Evolutionary conservation across 148 eudicot genomes (phyloP).

Genomic region (Vaccinium darrowii): DNA sequence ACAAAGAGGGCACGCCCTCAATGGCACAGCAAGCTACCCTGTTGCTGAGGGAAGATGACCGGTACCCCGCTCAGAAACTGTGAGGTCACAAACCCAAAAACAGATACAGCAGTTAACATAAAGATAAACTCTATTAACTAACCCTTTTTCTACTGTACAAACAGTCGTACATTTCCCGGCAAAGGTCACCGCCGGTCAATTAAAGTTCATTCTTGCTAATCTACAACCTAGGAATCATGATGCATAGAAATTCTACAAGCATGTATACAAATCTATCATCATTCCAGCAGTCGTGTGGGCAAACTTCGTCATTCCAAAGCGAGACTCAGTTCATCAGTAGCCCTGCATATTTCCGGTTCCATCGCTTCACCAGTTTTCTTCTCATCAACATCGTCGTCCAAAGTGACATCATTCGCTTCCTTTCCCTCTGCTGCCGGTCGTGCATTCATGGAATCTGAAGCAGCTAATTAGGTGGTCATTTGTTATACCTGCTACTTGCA

Average conservation of each 20-base stretch:
- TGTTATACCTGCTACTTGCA: slow-evolving; percentile 63
- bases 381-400: neutral
- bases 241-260: slow-evolving; percentile 2
- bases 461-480: slow-evolving; percentile 58
- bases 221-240: slow-evolving; percentile 8
- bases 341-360: slow-evolving; percentile 22
- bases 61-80: neutral
- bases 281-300: neutral
- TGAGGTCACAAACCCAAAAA: neutral
- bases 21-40: neutral
- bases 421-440: slow-evolving; percentile 9
- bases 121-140: neutral
- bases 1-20: neutral
- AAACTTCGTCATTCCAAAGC: slow-evolving; percentile 14
- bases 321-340: slow-evolving; percentile 17
- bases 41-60: neutral
- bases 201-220: neutral
- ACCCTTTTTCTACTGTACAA: slow-evolving; percentile 14
- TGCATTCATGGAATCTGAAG: slow-evolving; percentile 47
- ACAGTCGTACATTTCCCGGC: slow-evolving; percentile 2
- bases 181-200: neutral
- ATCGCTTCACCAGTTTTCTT: slow-evolving; percentile 16
- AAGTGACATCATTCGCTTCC: slow-evolving; percentile 15
- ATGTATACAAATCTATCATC: slow-evolving; percentile 6
- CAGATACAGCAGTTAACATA: neutral